These are phyloP conservation scores for Clonostachys solani DNA, from an alignment of 2,329 filamentous ascomycete species.

Conservation along the genomic window DNA sequence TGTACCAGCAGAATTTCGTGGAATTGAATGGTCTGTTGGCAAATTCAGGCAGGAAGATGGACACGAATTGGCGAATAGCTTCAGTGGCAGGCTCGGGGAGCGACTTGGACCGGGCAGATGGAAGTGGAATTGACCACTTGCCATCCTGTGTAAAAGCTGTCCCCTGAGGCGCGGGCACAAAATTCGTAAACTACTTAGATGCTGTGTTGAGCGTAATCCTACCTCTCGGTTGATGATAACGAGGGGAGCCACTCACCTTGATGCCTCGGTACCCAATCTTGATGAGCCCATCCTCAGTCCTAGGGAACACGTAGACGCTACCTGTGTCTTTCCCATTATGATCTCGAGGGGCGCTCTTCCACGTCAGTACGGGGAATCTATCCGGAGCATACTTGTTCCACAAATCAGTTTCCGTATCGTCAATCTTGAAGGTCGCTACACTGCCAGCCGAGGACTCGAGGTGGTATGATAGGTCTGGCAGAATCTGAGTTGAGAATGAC, in stretches of 20 bases:
- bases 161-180: slow-evolving; percentile 16
- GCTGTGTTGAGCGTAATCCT: background rate
- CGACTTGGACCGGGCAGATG: slow-evolving; percentile 6
- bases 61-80: slow-evolving; percentile 11
- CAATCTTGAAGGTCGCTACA: slow-evolving; percentile 18
- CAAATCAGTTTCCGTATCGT: slow-evolving; percentile 9
- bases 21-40: slow-evolving; percentile 12
- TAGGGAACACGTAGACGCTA: slow-evolving; percentile 19
- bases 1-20: slow-evolving; percentile 25
- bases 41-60: slow-evolving; percentile 19
- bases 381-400: slow-evolving; percentile 25
- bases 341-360: slow-evolving; percentile 19
- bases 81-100: slow-evolving; percentile 10
- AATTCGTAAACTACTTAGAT: slow-evolving; percentile 21
- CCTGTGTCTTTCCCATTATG: slow-evolving; percentile 18
- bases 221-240: too few relatives aligned
- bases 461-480: slow-evolving; percentile 17
- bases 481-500: slow-evolving; percentile 21
- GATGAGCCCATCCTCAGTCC: slow-evolving; percentile 15
- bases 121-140: slow-evolving; percentile 21
- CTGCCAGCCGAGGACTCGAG: slow-evolving; percentile 21
- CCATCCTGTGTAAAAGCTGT: slow-evolving; percentile 19
- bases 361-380: slow-evolving; percentile 21
- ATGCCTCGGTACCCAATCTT: slow-evolving; percentile 21
- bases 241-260: slow-evolving; percentile 10